A percentile compares a stretch with the other conserved stretches of the same genome.
These are phyloP conservation scores for Pleurozium schreberi DNA, from an alignment of 225 moss, liverwort and hornwort genomes.

Conservation along the genomic window DNA sequence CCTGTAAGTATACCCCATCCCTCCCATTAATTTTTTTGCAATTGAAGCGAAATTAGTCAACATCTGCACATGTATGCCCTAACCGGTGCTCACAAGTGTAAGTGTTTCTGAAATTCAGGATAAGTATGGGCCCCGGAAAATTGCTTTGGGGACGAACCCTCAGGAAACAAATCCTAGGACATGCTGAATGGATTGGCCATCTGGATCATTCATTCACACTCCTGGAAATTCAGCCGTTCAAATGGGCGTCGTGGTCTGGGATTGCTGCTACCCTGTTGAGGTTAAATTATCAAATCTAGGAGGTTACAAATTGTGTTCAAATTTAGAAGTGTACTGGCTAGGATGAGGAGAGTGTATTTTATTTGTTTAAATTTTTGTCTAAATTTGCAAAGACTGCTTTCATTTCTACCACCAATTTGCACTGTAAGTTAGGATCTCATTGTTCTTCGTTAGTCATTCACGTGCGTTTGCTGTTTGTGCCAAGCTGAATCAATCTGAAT, in stretches of 20 bases:
- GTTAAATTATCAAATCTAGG: background rate
- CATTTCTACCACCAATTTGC: background rate
- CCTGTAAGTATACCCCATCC: constrained; percentile 43
- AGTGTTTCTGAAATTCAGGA: constrained; percentile 21
- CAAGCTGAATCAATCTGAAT: background rate
- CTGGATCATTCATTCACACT: background rate
- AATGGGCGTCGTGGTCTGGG: background rate
- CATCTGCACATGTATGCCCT: no score
- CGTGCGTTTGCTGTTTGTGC: background rate
- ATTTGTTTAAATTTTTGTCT: background rate
- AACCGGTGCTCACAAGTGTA: background rate
- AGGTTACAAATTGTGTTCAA: background rate
- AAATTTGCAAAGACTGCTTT: background rate
- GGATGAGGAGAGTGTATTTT: background rate
- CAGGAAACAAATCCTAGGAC: background rate
- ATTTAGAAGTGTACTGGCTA: no score
- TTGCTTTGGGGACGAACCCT: background rate
- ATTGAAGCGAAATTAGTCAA: background rate
- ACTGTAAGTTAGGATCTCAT: background rate
- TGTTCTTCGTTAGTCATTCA: background rate
- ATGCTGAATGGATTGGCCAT: background rate
- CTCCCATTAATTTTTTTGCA: background rate
- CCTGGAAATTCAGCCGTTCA: background rate
- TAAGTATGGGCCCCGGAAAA: constrained; percentile 7
- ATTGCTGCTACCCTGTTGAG: background rate